phyloP scores from a whole-genome alignment of 2,329 filamentous ascomycete genomes.

The Pseudonectria foliicola region DNA sequence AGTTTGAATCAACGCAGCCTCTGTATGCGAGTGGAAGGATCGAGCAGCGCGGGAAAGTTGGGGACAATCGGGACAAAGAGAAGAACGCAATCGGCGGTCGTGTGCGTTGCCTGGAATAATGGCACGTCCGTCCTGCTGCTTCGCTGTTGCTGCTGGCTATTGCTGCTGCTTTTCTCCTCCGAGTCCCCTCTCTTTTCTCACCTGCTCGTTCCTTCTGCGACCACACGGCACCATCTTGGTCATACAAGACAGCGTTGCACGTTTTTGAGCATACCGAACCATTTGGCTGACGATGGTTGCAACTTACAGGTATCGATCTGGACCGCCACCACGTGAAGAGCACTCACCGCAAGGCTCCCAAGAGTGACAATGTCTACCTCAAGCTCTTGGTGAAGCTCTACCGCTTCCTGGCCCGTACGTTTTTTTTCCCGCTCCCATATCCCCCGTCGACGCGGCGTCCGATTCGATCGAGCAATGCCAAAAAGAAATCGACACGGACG shows the following conservation, averaged over 20 bases:
- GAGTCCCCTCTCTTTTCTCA: neutral
- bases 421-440: constrained; percentile 18
- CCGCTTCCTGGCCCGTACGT: constrained; percentile 91
- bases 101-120: too few species aligned
- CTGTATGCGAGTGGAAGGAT: constrained; percentile 47
- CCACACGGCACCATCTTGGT: constrained; percentile 23
- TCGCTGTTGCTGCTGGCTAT: too few species aligned
- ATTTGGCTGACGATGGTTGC: constrained; percentile 54
- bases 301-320: constrained; percentile 61
- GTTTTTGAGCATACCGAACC: constrained; percentile 55
- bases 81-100: neutral
- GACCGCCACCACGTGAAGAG: constrained; percentile 61
- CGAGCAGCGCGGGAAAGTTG: neutral
- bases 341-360: constrained; percentile 86
- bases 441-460: neutral
- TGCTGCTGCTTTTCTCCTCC: too few species aligned
- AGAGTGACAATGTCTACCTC: constrained; percentile 97
- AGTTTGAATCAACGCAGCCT: constrained; percentile 32
- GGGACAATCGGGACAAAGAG: neutral
- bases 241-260: constrained; percentile 22
- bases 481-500: too few species aligned
- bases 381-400: constrained; percentile 98
- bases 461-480: too few species aligned
- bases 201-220: constrained; percentile 16
- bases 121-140: too few species aligned